Conservation (phyloP, 768 basidiomycete species). For the Hemileccinum impolitum region DNA sequence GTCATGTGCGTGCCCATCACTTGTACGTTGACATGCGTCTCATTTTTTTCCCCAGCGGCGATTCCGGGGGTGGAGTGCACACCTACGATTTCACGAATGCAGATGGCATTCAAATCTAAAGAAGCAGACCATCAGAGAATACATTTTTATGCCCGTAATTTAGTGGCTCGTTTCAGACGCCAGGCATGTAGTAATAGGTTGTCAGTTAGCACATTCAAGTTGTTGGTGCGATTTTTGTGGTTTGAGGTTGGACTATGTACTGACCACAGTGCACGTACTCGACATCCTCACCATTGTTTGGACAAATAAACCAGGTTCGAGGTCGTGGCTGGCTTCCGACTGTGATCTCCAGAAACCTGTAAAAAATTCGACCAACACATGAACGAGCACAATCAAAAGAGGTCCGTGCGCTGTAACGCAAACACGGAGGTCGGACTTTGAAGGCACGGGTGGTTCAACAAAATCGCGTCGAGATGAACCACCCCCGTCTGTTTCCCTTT, state of each 20-base stretch:
- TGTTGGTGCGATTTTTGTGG: neutral
- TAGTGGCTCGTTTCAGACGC: neutral
- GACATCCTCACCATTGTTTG: conserved; percentile 21
- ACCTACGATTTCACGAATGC: conserved; percentile 37
- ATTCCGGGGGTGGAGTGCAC: conserved; percentile 47
- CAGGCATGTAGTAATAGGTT: neutral
- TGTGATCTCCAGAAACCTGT: conserved; percentile 10
- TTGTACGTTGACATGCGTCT: conserved; percentile 18
- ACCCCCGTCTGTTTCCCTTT: conserved; percentile 31
- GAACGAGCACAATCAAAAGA: conserved; percentile 25
- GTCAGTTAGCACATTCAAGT: too few species aligned
- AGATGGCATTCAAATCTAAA: conserved; percentile 19
- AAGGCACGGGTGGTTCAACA: conserved; percentile 37
- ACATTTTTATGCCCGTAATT: conserved; percentile 10
- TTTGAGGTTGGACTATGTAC: neutral
- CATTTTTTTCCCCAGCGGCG: conserved; percentile 37
- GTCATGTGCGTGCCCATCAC: conserved; percentile 50
- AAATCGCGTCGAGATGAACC: conserved; percentile 40
- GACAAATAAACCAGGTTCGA: conserved; percentile 28
- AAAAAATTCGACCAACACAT: conserved; percentile 18
- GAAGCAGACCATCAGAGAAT: neutral
- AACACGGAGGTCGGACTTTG: conserved; percentile 35
- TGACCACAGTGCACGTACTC: neutral
- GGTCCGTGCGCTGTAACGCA: conserved; percentile 36
- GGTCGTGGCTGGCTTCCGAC: conserved; percentile 11